phyloP scores from a whole-genome alignment of 176 grass and related monocot species.

The Oryza longistaminata region DNA sequence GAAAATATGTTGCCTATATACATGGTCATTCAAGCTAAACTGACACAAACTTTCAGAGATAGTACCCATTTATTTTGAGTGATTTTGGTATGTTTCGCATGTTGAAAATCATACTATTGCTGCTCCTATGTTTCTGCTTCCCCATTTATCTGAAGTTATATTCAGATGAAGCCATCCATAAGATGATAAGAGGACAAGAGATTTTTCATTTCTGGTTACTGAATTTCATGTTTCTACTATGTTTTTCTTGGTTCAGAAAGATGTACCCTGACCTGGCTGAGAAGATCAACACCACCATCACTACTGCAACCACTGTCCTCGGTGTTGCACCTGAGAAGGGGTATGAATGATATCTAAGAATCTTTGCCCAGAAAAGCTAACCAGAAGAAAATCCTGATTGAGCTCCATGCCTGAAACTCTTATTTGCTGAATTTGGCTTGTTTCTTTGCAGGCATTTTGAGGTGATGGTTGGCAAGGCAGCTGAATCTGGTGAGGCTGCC shows the following conservation, averaged over 20 bases:
- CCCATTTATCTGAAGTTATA: background rate
- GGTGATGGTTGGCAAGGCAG: background rate
- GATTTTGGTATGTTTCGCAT: background rate
- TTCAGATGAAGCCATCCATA: background rate
- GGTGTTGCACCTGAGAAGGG: slow-evolving; percentile 37
- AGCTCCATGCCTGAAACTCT: background rate
- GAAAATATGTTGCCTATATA: background rate
- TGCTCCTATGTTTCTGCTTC: background rate
- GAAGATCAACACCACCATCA: too few species aligned
- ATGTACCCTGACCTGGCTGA: too few species aligned
- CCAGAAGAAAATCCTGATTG: background rate
- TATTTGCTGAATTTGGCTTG: background rate
- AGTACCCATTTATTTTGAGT: background rate
- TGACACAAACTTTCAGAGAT: background rate
- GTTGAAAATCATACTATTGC: too few species aligned
- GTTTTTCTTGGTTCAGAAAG: too few species aligned
- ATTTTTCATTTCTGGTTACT: background rate
- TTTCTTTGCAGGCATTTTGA: background rate
- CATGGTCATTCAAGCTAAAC: background rate
- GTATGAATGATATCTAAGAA: slow-evolving; percentile 16
- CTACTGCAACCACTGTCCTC: slow-evolving; percentile 7
- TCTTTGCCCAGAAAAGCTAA: background rate
- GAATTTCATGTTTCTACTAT: background rate
- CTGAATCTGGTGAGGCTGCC: background rate
- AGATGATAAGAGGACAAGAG: background rate